Evolutionary conservation across 2,329 filamentous ascomycete species (phyloP).

Genomic region (Trichophyton schoenleinii): DNA sequence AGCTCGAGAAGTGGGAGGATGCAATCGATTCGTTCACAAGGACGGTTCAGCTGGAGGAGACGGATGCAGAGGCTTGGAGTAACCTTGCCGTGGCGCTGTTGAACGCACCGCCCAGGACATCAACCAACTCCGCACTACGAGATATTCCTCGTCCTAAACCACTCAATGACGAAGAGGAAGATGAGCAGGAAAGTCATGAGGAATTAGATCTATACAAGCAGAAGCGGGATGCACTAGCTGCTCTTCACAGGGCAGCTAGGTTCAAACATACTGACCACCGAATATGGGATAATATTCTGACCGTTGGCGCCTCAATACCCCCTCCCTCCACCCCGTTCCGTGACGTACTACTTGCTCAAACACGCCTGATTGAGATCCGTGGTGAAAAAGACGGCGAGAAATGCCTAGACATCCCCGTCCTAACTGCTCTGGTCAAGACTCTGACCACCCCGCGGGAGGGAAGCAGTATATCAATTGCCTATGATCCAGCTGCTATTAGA

Average conservation of each 20-base stretch:
- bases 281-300: conserved; percentile 95
- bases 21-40: conserved; percentile 75
- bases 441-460: conserved; percentile 37
- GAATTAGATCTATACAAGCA: conserved; percentile 45
- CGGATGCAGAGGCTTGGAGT: conserved; percentile 86
- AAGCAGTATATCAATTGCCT: conserved; percentile 12
- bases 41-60: conserved; percentile 72
- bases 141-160: conserved; percentile 16
- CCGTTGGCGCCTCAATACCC: conserved; percentile 63
- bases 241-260: conserved; percentile 74
- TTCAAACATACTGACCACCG: conserved; percentile 77
- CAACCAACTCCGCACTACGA: not conserved
- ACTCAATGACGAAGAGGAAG: conserved; percentile 19
- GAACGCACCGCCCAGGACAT: conserved; percentile 26
- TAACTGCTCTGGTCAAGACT: conserved; percentile 61
- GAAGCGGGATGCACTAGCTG: conserved; percentile 62
- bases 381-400: conserved; percentile 55
- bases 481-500: conserved; percentile 23
- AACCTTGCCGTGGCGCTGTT: conserved; percentile 81
- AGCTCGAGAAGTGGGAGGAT: conserved; percentile 61
- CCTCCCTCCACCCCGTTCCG: conserved; percentile 54
- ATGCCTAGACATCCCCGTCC: conserved; percentile 60
- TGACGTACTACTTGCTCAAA: conserved; percentile 64
- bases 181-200: conserved; percentile 4
- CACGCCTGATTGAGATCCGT: conserved; percentile 63